Evolutionary conservation across 176 grass and related monocot species (phyloP).

Genomic region (Avena sativa): DNA sequence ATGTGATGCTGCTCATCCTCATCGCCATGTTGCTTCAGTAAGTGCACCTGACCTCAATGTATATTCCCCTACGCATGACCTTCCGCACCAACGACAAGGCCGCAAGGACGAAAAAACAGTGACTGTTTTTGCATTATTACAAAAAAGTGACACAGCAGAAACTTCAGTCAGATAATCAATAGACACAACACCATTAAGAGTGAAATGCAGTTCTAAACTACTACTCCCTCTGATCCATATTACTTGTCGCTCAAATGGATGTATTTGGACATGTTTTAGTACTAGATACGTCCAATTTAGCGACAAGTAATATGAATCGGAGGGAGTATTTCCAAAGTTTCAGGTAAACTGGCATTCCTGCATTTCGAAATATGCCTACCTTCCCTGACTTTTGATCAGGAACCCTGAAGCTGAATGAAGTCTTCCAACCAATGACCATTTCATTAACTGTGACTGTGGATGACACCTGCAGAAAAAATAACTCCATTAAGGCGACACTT

Average conservation of each 20-base stretch:
- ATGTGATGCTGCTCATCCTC: constrained; percentile 48
- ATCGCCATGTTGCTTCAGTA: constrained; percentile 59
- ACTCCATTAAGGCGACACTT: constrained; percentile 10
- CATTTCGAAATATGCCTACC: constrained; percentile 47
- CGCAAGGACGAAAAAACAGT: background rate
- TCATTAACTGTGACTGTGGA: constrained; percentile 76
- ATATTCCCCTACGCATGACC: no score
- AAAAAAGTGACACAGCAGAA: background rate
- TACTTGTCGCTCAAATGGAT: no score
- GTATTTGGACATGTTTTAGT: no score
- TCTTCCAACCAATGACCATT: constrained; percentile 66
- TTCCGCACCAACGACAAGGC: no score
- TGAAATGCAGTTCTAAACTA: constrained; percentile 3
- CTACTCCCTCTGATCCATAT: no score
- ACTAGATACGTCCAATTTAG: no score
- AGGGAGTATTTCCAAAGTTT: background rate
- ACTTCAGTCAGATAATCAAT: constrained; percentile 1
- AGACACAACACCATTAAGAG: background rate
- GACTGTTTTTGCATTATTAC: background rate
- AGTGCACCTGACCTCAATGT: background rate
- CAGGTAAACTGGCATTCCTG: background rate
- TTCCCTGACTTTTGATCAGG: constrained; percentile 89
- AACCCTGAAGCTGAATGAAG: constrained; percentile 75
- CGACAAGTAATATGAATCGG: no score
- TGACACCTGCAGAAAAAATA: constrained; percentile 63